These are phyloP conservation scores for Paramecium pentaurelia DNA, from an alignment of 73 alveolate species.

Conservation along the genomic window DNA sequence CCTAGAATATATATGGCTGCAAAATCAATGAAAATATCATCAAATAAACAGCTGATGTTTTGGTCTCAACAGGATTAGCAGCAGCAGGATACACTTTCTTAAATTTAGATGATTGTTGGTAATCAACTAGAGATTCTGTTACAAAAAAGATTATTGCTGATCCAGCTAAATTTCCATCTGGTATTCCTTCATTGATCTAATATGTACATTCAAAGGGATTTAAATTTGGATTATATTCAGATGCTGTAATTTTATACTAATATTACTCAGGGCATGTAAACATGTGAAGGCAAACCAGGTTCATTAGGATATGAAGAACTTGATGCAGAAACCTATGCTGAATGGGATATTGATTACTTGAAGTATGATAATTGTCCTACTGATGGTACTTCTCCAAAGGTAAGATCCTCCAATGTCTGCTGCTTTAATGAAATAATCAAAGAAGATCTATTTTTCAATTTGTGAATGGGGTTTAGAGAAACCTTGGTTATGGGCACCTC, in stretches of 20 bases:
- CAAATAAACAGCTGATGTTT: constrained; percentile 65
- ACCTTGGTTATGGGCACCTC: constrained; percentile 83
- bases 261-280: constrained; percentile 54
- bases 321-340: constrained; percentile 76
- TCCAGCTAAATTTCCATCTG: constrained; percentile 74
- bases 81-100: constrained; percentile 77
- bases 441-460: constrained; percentile 88
- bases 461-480: constrained; percentile 96
- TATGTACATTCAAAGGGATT: constrained; percentile 73
- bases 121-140: constrained; percentile 51
- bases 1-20: constrained; percentile 86
- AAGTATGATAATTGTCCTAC: constrained; percentile 69
- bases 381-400: constrained; percentile 59
- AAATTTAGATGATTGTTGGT: constrained; percentile 87
- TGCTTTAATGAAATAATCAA: constrained; percentile 86
- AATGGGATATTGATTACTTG: constrained; percentile 82
- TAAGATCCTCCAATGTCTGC: constrained; percentile 88
- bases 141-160: constrained; percentile 65
- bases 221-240: constrained; percentile 84
- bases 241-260: constrained; percentile 55
- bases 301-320: constrained; percentile 69
- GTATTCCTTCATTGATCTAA: constrained; percentile 74
- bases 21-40: constrained; percentile 72
- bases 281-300: constrained; percentile 84
- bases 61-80: constrained; percentile 73